Conservation (phyloP, 78 protist species). For the Trichosphaerium sp. region DNA sequence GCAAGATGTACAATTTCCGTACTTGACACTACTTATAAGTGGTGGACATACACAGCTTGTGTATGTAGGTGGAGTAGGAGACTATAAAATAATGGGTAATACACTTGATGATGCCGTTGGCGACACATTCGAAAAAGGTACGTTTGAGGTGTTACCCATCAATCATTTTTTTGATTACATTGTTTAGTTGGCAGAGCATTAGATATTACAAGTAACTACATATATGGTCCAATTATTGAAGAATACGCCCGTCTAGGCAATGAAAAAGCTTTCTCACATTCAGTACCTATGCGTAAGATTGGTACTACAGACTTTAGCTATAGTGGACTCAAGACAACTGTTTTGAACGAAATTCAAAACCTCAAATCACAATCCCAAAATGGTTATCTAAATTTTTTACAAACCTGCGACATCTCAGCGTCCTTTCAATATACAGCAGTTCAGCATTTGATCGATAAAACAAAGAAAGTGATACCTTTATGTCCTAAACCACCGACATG, state of each 20-base stretch:
- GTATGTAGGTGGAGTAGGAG: conserved; percentile 33
- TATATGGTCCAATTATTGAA: not conserved
- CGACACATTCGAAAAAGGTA: conserved; percentile 72
- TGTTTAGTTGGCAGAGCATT: too few relatives aligned
- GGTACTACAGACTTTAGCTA: too few relatives aligned
- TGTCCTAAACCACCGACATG: too few relatives aligned
- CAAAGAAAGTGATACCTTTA: conserved; percentile 19
- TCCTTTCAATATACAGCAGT: conserved; percentile 44
- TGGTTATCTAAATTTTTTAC: not conserved
- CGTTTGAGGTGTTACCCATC: too few relatives aligned
- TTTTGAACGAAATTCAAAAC: not conserved
- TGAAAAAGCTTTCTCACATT: not conserved
- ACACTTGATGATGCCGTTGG: conserved; percentile 79
- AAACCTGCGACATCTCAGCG: conserved; percentile 39
- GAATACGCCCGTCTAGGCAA: not conserved
- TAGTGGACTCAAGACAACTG: too few relatives aligned
- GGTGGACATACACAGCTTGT: conserved; percentile 68
- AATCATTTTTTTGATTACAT: too few relatives aligned
- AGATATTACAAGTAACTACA: too few relatives aligned
- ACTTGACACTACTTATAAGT: conserved; percentile 26
- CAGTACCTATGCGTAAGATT: not conserved
- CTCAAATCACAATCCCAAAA: not conserved
- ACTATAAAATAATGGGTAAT: conserved; percentile 32
- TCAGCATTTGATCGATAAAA: conserved; percentile 26
- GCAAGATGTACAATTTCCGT: conserved; percentile 38